Base-by-base conservation (phyloP, 2,329 filamentous ascomycete species). In the Cladosporium colombiae region DNA sequence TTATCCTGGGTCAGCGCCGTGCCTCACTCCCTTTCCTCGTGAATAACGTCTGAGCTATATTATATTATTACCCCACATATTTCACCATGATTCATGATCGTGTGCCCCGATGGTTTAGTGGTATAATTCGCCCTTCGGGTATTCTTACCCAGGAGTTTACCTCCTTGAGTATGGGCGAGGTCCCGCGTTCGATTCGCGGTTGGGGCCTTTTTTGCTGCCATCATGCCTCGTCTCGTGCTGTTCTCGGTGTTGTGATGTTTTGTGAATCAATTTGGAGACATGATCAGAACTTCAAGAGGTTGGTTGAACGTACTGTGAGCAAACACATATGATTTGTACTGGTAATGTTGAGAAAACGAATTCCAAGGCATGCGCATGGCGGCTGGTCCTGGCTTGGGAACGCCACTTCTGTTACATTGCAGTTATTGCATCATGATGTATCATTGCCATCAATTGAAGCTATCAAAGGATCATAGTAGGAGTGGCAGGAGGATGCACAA, bases 91-190 rank as follows among this genome's bases (percentile, higher is more conserved):
- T 46, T 44, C 40, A 46, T 23, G 40, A 46, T 23, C 18, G 3
- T 10, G 8, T 6, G 50, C 25, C 25, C 50, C 29, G 23, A 29
- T 53, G 50, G 50, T 53, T 53, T 53, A 53, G 50, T 53, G 50
- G 50, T 53, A 53, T 53, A 53, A 53, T 53, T 53, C 50, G 50
- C 50, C 50, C 50, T 53, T 53, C 50, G 50, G 50, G 50, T 53
- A 31, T 21, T n/a, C 27, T 29, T 1, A 29, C 16, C 50, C 50
- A 53, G 50, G 29, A 53, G 50, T n/a, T 1, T 2, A 18, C 8
- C 50, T 53, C 29, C 50, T 53, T 53, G 14, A 31, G 25, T 29
- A 31, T 53, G 50, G 50, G 50, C 50, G 50, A 53, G 50, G 50
- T 53, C 50, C 50, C 50, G 25, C 25, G 50, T 53, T 53, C 50